These are phyloP conservation scores for Guadua angustifolia DNA, from an alignment of 176 grass and related monocot species.

Conservation along the genomic window DNA sequence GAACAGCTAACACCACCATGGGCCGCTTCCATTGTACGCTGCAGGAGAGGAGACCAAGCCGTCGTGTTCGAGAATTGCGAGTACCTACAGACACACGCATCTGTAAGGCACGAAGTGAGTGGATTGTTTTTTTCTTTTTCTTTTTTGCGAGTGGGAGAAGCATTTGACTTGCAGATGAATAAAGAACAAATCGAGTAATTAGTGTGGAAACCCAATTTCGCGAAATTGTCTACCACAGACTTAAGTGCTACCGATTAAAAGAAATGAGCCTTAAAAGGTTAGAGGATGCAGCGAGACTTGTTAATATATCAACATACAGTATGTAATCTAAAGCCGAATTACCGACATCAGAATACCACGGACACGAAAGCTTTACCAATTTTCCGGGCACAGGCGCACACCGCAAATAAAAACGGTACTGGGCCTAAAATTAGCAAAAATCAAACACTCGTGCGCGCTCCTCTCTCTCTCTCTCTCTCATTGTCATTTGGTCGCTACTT, in stretches of 20 bases:
- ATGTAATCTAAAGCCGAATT: not conserved
- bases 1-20: not conserved
- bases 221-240: not conserved
- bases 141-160: not conserved
- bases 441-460: not conserved
- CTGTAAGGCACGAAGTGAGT: conserved; percentile 10
- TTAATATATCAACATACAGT: not conserved
- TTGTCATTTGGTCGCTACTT: not conserved
- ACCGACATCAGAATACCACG: not conserved
- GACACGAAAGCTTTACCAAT: not conserved
- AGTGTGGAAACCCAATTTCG: not conserved
- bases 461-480: too few species aligned
- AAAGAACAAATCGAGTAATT: not conserved
- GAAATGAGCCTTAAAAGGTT: not conserved
- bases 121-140: not conserved
- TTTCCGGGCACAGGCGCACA: too few species aligned
- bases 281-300: not conserved
- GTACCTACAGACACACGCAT: conserved; percentile 40
- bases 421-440: not conserved
- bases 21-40: not conserved
- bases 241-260: too few species aligned
- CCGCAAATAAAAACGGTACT: not conserved
- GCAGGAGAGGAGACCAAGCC: not conserved
- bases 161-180: not conserved
- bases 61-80: not conserved